Percentiles rank a stretch among this genome's conserved stretches.
phyloP scores from a whole-genome alignment of 495 filamentous ascomycete genomes.

The Annulohypoxylon bovei region DNA sequence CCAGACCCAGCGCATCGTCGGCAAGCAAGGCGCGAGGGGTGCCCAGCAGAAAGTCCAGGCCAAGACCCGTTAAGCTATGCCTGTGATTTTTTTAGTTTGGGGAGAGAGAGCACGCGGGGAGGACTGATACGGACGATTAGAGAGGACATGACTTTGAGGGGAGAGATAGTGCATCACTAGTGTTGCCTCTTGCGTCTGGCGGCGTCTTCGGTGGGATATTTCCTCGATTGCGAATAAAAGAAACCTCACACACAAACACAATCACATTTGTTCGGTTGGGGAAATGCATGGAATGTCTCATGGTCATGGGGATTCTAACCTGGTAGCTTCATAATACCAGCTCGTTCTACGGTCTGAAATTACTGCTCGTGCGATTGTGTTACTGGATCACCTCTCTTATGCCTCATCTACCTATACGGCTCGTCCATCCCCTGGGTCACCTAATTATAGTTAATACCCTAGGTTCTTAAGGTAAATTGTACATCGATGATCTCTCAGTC shows the following conservation, averaged over 20 bases:
- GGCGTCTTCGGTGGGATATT: constrained; percentile 50
- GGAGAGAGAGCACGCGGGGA: constrained; percentile 10
- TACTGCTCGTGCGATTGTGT: not conserved
- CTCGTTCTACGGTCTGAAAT: constrained; percentile 38
- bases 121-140: constrained; percentile 29
- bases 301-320: constrained; percentile 41
- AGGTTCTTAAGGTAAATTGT: not conserved
- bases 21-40: constrained; percentile 98
- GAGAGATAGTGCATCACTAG: constrained; percentile 11
- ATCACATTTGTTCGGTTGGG: constrained; percentile 38
- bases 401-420: not conserved
- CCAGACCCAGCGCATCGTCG: constrained; percentile 78
- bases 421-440: not conserved
- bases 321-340: constrained; percentile 47
- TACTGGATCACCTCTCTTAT: not conserved
- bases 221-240: constrained; percentile 43
- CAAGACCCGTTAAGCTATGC: constrained; percentile 78
- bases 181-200: constrained; percentile 39
- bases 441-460: not conserved
- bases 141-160: constrained; percentile 31
- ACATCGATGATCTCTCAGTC: not conserved
- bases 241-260: constrained; percentile 11
- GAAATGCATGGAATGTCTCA: constrained; percentile 45
- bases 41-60: constrained; percentile 84
- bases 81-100: constrained; percentile 4